Conservation (phyloP, 805 yeast species). For the Candida adriatica region DNA sequence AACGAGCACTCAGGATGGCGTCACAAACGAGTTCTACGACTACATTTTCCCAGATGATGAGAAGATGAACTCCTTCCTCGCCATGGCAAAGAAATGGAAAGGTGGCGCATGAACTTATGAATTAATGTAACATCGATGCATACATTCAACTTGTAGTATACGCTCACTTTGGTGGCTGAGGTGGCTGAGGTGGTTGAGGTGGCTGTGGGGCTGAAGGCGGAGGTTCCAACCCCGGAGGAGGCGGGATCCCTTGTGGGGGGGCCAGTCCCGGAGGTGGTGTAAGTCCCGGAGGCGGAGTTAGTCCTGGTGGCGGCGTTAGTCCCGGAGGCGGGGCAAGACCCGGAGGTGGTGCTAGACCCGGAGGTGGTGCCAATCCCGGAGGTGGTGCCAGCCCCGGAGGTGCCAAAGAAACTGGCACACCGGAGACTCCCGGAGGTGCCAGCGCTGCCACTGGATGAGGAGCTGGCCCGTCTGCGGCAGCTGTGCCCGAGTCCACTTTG, state of each 20-base stretch:
- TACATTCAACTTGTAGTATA: too few relatives aligned
- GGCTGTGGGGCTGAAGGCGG: constrained; percentile 3
- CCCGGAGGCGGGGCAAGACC: constrained; percentile 3
- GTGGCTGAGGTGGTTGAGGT: too few relatives aligned
- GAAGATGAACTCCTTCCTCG: constrained; percentile 31
- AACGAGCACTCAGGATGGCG: constrained; percentile 35
- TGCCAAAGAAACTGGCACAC: constrained; percentile 23
- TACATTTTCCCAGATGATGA: constrained; percentile 65
- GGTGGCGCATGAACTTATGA: too few relatives aligned
- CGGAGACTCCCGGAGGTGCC: constrained; percentile 10
- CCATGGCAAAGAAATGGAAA: constrained; percentile 44
- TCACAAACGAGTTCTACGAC: constrained; percentile 49
- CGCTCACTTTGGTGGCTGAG: too few relatives aligned
- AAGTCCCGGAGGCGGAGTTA: constrained; percentile 10
- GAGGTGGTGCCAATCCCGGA: constrained; percentile 8
- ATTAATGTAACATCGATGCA: too few relatives aligned
- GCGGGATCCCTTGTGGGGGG: neutral
- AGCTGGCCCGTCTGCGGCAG: constrained; percentile 2
- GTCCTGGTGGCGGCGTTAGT: constrained; percentile 1
- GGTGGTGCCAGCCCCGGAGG: constrained; percentile 19
- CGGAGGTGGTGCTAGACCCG: constrained; percentile 1
- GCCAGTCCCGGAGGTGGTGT: constrained; percentile 12
- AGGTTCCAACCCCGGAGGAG: constrained; percentile 6
- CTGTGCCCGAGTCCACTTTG: too few relatives aligned
- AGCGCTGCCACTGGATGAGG: constrained; percentile 1